These are phyloP conservation scores for Auricularia sp. DNA, from an alignment of 768 basidiomycete genomes.

Conservation along the genomic window DNA sequence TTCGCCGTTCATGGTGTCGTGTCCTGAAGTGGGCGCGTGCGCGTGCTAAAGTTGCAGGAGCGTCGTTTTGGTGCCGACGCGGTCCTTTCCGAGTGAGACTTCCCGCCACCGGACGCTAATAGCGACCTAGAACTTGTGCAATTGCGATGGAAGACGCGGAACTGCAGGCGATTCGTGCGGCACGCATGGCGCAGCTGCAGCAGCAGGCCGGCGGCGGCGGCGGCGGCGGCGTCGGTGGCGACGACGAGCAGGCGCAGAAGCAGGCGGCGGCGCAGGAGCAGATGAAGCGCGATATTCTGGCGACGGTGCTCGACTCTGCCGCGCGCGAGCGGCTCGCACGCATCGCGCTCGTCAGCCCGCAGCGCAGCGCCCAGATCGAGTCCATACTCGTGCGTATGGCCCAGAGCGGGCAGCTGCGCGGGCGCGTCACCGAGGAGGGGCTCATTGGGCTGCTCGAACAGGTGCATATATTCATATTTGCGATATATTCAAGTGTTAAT, in stretches of 20 bases:
- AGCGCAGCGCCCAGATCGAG: constrained; percentile 73
- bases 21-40: no score
- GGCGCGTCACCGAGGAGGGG: constrained; percentile 67
- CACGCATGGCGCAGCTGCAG: constrained; percentile 32
- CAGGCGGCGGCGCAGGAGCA: constrained; percentile 54
- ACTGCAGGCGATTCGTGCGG: constrained; percentile 34
- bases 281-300: constrained; percentile 65
- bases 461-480: constrained; percentile 28
- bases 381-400: constrained; percentile 70
- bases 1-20: background rate
- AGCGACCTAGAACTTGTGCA: background rate
- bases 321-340: constrained; percentile 80
- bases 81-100: no score
- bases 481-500: constrained; percentile 12
- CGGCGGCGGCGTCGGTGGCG: constrained; percentile 18
- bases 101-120: background rate
- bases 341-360: constrained; percentile 77
- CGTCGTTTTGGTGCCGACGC: no score
- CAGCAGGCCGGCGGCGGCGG: constrained; percentile 11
- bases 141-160: constrained; percentile 24
- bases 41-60: no score
- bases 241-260: constrained; percentile 42
- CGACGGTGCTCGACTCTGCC: constrained; percentile 63
- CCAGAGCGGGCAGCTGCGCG: constrained; percentile 70
- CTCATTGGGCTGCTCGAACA: constrained; percentile 81